These are phyloP conservation scores for Myrica gale DNA, from an alignment of 306 rosid species.

Conservation along the genomic window DNA sequence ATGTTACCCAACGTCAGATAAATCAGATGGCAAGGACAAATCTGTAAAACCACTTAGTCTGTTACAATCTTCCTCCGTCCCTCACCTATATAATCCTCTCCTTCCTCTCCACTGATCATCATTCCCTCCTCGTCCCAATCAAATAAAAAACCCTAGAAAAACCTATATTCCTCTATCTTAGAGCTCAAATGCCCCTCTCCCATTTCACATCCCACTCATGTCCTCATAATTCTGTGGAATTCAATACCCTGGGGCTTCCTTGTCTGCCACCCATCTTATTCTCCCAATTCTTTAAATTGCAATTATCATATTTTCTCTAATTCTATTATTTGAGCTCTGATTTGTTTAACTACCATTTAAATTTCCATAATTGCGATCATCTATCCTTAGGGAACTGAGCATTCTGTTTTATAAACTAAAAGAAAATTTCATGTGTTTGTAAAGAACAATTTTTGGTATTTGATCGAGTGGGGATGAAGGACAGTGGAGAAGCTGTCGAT, in stretches of 20 bases:
- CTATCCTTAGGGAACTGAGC: slow-evolving; percentile 1
- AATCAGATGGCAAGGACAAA: slow-evolving; percentile 9
- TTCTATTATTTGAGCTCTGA: slow-evolving; percentile 4
- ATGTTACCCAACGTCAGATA: too few species aligned
- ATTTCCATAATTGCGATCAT: background rate
- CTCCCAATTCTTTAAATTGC: background rate
- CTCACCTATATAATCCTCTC: background rate
- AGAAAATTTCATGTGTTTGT: background rate
- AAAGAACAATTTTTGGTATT: slow-evolving; percentile 1
- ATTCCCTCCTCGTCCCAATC: slow-evolving; percentile 8
- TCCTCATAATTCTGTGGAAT: slow-evolving; percentile 21
- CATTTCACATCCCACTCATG: slow-evolving; percentile 3
- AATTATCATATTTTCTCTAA: slow-evolving; percentile 9
- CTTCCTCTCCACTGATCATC: background rate
- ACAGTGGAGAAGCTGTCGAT: slow-evolving; percentile 54
- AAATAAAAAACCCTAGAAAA: slow-evolving; percentile 43
- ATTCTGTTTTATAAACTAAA: slow-evolving; percentile 8
- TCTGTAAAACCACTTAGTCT: background rate
- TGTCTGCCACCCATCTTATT: slow-evolving; percentile 4
- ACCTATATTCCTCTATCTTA: background rate
- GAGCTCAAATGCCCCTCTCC: background rate
- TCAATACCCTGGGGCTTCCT: slow-evolving; percentile 18
- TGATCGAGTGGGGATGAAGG: slow-evolving; percentile 61
- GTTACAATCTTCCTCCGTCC: slow-evolving; percentile 7
- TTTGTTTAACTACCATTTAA: background rate